These are phyloP conservation scores for Alternaria burnsii DNA, from an alignment of 2,329 filamentous ascomycete species.

Conservation along the genomic window DNA sequence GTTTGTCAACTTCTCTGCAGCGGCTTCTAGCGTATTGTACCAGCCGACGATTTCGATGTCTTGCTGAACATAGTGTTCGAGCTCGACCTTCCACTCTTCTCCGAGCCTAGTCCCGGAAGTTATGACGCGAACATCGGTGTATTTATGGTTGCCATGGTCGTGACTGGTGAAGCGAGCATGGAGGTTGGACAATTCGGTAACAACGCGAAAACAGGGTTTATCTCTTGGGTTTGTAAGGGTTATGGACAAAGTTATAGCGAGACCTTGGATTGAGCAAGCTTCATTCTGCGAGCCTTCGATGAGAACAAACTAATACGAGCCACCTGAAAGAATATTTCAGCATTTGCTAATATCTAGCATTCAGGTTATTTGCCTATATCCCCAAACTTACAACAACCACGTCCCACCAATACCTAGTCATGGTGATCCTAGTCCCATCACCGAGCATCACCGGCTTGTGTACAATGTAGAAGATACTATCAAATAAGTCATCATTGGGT, in stretches of 20 bases:
- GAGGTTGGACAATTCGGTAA: not conserved
- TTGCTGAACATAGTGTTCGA: not conserved
- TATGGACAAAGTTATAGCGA: not conserved
- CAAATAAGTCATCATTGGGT: not conserved
- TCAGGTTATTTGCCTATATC: not conserved
- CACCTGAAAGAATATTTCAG: not conserved
- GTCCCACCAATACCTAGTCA: constrained; percentile 3
- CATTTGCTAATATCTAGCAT: not conserved
- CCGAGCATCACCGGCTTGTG: not conserved
- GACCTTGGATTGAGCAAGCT: not conserved
- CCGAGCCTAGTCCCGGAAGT: not conserved
- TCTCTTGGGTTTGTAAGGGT: not conserved
- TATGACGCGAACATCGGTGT: not conserved
- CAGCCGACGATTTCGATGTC: not conserved
- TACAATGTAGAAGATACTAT: not conserved
- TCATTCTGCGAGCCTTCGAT: not conserved
- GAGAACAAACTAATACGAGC: not conserved
- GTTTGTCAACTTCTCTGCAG: not conserved
- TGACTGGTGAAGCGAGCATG: not conserved
- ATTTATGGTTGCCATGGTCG: not conserved
- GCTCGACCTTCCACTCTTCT: not conserved
- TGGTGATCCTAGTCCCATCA: not conserved
- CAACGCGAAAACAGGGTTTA: not conserved
- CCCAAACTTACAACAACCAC: not conserved
- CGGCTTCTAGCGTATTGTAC: not conserved